Conservation (phyloP, 257 asterid genomes). For the Capsicum chinense region DNA sequence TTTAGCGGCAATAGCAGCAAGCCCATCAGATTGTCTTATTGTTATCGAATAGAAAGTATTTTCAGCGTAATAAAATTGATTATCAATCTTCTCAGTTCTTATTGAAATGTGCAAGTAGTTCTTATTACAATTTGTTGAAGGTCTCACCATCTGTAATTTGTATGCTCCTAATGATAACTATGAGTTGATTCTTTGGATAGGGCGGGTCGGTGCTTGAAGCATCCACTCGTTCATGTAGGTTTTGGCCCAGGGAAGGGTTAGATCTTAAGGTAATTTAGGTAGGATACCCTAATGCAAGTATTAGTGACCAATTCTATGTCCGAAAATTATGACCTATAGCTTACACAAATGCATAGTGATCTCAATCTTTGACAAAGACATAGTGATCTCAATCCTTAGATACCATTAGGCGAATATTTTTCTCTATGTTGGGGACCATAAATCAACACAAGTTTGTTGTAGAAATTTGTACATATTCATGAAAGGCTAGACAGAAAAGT, state of each 20-base stretch:
- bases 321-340: background rate
- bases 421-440: slow-evolving; percentile 12
- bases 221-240: background rate
- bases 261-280: background rate
- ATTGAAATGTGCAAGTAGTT: background rate
- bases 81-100: background rate
- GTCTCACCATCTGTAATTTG: background rate
- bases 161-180: background rate
- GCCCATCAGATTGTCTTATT: too few relatives aligned
- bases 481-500: background rate
- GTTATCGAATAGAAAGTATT: background rate
- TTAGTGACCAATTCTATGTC: background rate
- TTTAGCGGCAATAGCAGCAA: too few relatives aligned
- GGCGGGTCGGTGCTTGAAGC: background rate
- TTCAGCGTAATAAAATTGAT: background rate
- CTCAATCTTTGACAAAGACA: background rate
- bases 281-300: background rate
- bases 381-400: background rate
- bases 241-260: background rate
- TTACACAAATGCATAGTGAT: background rate
- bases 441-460: background rate
- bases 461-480: background rate
- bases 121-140: background rate
- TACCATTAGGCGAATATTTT: background rate
- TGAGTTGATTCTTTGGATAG: background rate